phyloP scores from a whole-genome alignment of 192 early-diverging fungal genomes.

The Dissophora ornata region DNA sequence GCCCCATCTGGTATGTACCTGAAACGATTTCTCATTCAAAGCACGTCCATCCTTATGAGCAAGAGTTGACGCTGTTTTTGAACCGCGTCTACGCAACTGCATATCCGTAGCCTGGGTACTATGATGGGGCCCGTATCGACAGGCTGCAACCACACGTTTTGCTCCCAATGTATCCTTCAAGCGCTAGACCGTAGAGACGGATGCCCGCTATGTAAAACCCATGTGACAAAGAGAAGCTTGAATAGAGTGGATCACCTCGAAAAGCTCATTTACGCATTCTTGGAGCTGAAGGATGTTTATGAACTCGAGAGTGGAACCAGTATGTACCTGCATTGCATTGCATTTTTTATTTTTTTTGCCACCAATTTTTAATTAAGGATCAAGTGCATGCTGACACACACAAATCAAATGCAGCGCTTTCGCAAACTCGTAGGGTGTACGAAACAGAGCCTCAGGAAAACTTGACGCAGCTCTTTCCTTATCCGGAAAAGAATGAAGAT shows the following conservation, averaged over 20 bases:
- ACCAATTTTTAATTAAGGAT: slow-evolving; percentile 13
- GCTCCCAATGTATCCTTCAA: slow-evolving; percentile 38
- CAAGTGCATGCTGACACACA: too few species aligned
- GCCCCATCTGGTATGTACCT: slow-evolving; percentile 36
- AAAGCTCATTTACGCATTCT: slow-evolving; percentile 23
- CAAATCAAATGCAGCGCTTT: too few species aligned
- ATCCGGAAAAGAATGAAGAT: slow-evolving; percentile 36
- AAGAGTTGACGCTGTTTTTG: too few species aligned
- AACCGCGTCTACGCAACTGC: neutral
- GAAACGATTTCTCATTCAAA: too few species aligned
- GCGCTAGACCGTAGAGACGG: slow-evolving; percentile 26
- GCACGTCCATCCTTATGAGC: too few species aligned
- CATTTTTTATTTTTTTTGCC: slow-evolving; percentile 7
- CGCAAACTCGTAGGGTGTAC: slow-evolving; percentile 35
- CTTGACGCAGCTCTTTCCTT: slow-evolving; percentile 51
- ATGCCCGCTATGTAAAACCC: slow-evolving; percentile 51
- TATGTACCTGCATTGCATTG: slow-evolving; percentile 1
- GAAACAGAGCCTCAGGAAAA: slow-evolving; percentile 35
- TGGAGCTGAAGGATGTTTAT: slow-evolving; percentile 24
- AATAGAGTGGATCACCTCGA: slow-evolving; percentile 32
- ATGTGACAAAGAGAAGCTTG: slow-evolving; percentile 34
- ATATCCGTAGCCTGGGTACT: slow-evolving; percentile 15
- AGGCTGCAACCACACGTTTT: slow-evolving; percentile 49
- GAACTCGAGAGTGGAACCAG: slow-evolving; percentile 33
- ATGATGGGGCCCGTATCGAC: slow-evolving; percentile 37